These are phyloP conservation scores for Sphagnurus paluster DNA, from an alignment of 1,284 basidiomycete species.

Conservation along the genomic window DNA sequence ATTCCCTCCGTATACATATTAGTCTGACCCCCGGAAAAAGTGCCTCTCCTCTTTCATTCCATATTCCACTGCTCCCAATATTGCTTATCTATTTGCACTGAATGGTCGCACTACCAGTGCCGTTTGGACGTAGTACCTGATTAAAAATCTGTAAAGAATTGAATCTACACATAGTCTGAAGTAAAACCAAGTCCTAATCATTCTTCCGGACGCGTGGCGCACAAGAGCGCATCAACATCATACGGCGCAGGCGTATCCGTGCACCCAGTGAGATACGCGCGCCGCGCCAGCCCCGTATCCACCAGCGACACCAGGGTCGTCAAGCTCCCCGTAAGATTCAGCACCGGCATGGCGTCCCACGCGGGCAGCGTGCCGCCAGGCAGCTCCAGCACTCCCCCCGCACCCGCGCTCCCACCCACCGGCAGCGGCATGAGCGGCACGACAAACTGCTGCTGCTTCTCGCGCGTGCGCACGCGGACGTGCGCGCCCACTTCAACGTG, in stretches of 20 bases:
- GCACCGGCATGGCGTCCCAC: constrained; percentile 56
- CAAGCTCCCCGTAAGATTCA: constrained; percentile 68
- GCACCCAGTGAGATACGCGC: constrained; percentile 26
- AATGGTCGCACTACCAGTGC: no score
- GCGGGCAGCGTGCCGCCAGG: constrained; percentile 54
- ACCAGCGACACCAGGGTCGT: constrained; percentile 45
- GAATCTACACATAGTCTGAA: neutral
- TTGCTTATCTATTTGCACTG: constrained; percentile 1
- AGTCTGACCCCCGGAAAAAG: neutral
- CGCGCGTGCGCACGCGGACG: constrained; percentile 57
- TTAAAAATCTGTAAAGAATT: constrained; percentile 1
- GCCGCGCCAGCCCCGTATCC: constrained; percentile 25
- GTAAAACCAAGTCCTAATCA: neutral
- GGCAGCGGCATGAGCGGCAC: constrained; percentile 64
- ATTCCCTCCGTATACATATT: neutral
- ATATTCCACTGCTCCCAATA: no score
- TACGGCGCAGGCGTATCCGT: constrained; percentile 17
- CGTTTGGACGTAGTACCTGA: neutral
- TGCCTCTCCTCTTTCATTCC: neutral
- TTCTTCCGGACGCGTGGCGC: constrained; percentile 7
- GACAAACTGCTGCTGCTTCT: constrained; percentile 63
- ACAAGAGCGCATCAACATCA: constrained; percentile 28
- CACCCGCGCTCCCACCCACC: constrained; percentile 10
- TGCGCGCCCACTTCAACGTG: constrained; percentile 82
- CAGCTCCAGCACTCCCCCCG: constrained; percentile 50